phyloP scores from a whole-genome alignment of 1,284 basidiomycete genomes.

The Amylostereum chailletii region DNA sequence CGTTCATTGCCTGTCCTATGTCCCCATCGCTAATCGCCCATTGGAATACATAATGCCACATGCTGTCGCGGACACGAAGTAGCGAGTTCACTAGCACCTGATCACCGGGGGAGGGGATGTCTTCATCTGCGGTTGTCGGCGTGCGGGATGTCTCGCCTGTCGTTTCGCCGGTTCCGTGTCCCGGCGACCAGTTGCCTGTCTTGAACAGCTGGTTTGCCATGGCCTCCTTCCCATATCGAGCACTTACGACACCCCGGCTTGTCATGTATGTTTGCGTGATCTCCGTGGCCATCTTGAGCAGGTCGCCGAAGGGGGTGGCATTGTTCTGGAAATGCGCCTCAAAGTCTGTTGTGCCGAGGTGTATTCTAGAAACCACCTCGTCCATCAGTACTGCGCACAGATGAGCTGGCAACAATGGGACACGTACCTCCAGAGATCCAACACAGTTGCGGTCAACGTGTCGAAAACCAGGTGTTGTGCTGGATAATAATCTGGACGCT shows the following conservation, averaged over 20 bases:
- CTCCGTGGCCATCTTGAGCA: not conserved
- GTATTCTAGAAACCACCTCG: not conserved
- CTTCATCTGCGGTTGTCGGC: too few species aligned
- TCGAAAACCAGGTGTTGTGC: too few species aligned
- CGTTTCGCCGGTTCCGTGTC: too few species aligned
- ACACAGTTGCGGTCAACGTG: conserved; percentile 2
- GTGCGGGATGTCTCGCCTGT: too few species aligned
- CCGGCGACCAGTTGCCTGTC: too few species aligned
- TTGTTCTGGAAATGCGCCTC: not conserved
- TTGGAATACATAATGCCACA: conserved; percentile 9
- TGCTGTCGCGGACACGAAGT: not conserved
- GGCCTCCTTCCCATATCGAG: not conserved
- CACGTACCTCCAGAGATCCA: conserved; percentile 4
- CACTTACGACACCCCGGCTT: not conserved
- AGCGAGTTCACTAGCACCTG: conserved; percentile 3
- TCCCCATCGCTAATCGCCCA: conserved; percentile 19
- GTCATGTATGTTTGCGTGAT: not conserved
- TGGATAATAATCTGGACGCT: too few species aligned
- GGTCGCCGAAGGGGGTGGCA: not conserved
- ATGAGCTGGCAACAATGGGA: too few species aligned
- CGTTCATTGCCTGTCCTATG: too few species aligned
- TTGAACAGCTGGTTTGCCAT: too few species aligned
- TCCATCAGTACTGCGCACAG: too few species aligned
- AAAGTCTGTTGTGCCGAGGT: not conserved
- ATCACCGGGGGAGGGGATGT: not conserved